phyloP scores from a whole-genome alignment of 1,139 yeast genomes.

The Protomyces macrosporus region DNA sequence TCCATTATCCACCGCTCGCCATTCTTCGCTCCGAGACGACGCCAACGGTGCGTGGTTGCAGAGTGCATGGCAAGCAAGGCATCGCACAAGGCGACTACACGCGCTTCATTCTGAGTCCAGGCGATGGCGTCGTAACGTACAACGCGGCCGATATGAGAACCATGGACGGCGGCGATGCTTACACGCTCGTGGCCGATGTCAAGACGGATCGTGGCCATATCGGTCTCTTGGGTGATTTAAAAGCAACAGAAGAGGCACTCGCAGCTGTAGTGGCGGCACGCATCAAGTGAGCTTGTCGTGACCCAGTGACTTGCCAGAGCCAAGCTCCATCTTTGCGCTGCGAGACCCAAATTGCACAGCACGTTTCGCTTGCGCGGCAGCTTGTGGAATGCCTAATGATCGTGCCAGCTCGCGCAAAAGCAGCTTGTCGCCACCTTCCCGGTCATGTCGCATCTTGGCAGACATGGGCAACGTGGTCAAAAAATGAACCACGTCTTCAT shows the following conservation, averaged over 20 bases:
- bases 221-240: slow-evolving; percentile 65
- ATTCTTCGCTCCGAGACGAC: slow-evolving; percentile 71
- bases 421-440: slow-evolving; percentile 50
- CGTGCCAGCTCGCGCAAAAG: slow-evolving; percentile 61
- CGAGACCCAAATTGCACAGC: slow-evolving; percentile 96
- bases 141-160: slow-evolving; percentile 68
- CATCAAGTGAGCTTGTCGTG: neutral
- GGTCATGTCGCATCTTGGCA: slow-evolving; percentile 34
- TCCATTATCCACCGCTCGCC: slow-evolving; percentile 73
- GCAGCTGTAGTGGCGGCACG: neutral
- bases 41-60: slow-evolving; percentile 78
- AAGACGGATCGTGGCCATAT: slow-evolving; percentile 71
- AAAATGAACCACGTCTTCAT: slow-evolving; percentile 53
- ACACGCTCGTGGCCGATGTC: slow-evolving; percentile 53
- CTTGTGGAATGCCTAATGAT: slow-evolving; percentile 47
- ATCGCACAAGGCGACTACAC: slow-evolving; percentile 67
- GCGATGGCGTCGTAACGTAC: slow-evolving; percentile 88
- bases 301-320: slow-evolving; percentile 49
- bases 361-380: slow-evolving; percentile 72
- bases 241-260: slow-evolving; percentile 38
- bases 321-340: slow-evolving; percentile 84
- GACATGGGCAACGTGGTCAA: slow-evolving; percentile 43
- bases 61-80: slow-evolving; percentile 57
- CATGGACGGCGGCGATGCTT: neutral
- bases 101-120: slow-evolving; percentile 78